A percentile compares a stretch with the other conserved stretches of the same genome.
These are phyloP conservation scores for Omphalea diandra DNA, from an alignment of 441 rosid genomes.

Conservation along the genomic window DNA sequence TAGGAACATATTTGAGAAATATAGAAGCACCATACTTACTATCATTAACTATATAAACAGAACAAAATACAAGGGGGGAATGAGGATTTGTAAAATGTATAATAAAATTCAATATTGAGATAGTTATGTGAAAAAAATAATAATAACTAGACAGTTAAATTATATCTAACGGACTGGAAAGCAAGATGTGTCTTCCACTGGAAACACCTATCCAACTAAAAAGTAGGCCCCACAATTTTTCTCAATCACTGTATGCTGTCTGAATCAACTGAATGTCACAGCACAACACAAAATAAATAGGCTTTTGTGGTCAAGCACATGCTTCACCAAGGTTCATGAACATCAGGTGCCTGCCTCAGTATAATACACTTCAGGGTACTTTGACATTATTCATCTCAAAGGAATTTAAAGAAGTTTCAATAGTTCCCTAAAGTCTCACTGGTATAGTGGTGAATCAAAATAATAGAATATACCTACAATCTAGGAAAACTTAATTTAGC, in stretches of 20 bases:
- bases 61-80: background rate
- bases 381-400: background rate
- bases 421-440: background rate
- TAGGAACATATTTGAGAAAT: background rate
- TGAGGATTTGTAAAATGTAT: background rate
- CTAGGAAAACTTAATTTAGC: background rate
- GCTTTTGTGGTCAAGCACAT: slow-evolving; percentile 1
- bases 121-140: background rate
- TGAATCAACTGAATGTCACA: background rate
- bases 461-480: background rate
- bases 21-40: background rate
- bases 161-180: background rate
- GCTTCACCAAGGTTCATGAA: slow-evolving; percentile 1
- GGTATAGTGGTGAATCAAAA: background rate
- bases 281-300: background rate
- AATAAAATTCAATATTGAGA: too few species aligned
- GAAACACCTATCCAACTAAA: background rate
- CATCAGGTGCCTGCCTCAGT: background rate
- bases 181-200: too few species aligned
- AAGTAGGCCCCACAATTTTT: background rate
- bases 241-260: background rate
- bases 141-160: too few species aligned
- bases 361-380: background rate
- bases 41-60: background rate
- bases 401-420: background rate